Evolutionary conservation across 352 stramenopile genomes (phyloP).

Genomic region (Pythium folliculosum): DNA sequence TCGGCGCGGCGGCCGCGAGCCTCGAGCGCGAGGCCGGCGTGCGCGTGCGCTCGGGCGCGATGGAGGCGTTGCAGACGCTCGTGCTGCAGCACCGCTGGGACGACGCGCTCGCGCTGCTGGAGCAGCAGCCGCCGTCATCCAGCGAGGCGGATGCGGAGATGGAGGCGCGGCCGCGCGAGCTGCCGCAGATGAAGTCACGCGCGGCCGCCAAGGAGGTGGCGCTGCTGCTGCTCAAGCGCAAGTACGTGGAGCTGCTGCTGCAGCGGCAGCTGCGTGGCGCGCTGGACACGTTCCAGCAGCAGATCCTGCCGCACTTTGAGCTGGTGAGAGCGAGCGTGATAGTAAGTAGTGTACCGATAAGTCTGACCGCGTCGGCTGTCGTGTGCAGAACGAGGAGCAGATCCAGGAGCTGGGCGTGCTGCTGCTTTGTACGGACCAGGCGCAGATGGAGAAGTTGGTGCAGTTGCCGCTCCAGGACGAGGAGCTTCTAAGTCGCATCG

Average conservation of each 20-base stretch:
- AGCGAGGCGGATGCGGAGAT: not conserved
- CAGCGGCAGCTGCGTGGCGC: conserved; percentile 40
- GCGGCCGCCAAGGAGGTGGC: conserved; percentile 39
- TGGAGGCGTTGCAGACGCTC: conserved; percentile 52
- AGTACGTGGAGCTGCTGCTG: conserved; percentile 60
- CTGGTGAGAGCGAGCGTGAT: conserved; percentile 24
- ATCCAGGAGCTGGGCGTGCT: conserved; percentile 54
- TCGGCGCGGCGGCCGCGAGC: conserved; percentile 34
- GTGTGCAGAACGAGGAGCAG: conserved; percentile 42
- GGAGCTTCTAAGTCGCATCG: conserved; percentile 48
- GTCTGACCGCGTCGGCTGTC: not conserved
- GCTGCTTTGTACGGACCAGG: conserved; percentile 52
- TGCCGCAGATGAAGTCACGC: conserved; percentile 49
- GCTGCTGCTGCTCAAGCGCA: conserved; percentile 65
- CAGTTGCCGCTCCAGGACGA: conserved; percentile 46
- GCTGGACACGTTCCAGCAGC: conserved; percentile 61
- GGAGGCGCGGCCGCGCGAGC: not conserved
- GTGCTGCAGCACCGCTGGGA: conserved; percentile 54
- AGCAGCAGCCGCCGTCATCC: conserved; percentile 8
- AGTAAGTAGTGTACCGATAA: not conserved
- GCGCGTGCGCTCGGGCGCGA: conserved; percentile 51
- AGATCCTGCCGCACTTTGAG: conserved; percentile 54
- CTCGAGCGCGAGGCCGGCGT: conserved; percentile 66
- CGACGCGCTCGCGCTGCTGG: conserved; percentile 46
- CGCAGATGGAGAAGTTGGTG: conserved; percentile 39